Evolutionary conservation across 2,329 filamentous ascomycete species (phyloP).

Genomic region (Hypoxylon sp.): DNA sequence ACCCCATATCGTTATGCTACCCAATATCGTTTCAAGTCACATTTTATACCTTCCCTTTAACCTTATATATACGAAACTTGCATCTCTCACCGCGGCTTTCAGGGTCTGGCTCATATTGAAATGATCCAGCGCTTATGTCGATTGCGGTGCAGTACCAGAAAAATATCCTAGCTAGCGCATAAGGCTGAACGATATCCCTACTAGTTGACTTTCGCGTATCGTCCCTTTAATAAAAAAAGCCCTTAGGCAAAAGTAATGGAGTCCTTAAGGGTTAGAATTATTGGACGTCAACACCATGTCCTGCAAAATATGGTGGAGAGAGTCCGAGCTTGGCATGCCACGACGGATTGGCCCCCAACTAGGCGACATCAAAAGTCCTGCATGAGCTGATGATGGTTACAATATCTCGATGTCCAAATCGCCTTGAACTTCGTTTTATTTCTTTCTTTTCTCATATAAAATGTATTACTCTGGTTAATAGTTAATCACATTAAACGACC

Average conservation of each 20-base stretch:
- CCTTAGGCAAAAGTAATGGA: too few species aligned
- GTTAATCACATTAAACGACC: not conserved
- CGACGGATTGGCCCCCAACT: not conserved
- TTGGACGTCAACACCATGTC: not conserved
- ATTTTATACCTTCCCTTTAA: too few species aligned
- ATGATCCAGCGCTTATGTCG: too few species aligned
- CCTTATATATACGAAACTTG: too few species aligned
- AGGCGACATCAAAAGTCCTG: too few species aligned
- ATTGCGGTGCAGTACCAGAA: not conserved
- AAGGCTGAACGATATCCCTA: not conserved
- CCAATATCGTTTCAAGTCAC: too few species aligned
- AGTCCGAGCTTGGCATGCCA: not conserved
- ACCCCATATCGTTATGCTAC: too few species aligned
- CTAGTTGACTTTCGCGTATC: not conserved
- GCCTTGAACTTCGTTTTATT: not conserved
- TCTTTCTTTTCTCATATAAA: not conserved
- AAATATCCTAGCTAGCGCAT: constrained; percentile 1
- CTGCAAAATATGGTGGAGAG: not conserved
- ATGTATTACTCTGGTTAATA: not conserved
- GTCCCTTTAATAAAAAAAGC: not conserved
- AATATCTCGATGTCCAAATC: not conserved
- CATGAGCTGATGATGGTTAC: not conserved
- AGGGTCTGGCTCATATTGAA: too few species aligned
- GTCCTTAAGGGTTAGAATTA: not conserved
- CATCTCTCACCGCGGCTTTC: too few species aligned